Percentiles rank a stretch among this genome's conserved stretches.
Evolutionary conservation across 2,329 filamentous ascomycete species (phyloP).

Genomic region (Didymella glomerata): DNA sequence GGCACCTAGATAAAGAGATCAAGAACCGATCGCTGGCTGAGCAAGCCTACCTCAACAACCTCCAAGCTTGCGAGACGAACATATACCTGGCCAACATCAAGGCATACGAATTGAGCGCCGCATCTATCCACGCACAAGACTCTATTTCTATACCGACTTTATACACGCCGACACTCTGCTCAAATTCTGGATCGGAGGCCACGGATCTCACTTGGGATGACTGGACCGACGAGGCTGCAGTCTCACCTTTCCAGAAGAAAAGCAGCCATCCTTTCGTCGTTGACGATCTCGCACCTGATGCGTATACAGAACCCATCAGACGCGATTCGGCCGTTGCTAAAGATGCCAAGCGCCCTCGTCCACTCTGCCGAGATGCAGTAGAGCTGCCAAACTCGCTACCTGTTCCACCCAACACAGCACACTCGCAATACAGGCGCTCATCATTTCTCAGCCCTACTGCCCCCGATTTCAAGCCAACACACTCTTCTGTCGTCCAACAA

Average conservation of each 20-base stretch:
- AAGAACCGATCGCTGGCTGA: slow-evolving; percentile 44
- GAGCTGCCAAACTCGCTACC: slow-evolving; percentile 9
- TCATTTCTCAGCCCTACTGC: slow-evolving; percentile 36
- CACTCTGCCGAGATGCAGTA: slow-evolving; percentile 4
- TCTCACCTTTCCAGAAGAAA: slow-evolving; percentile 37
- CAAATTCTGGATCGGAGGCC: slow-evolving; percentile 29
- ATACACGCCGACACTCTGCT: slow-evolving; percentile 26
- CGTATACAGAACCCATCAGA: background rate
- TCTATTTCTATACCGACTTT: slow-evolving; percentile 25
- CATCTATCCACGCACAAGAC: slow-evolving; percentile 23
- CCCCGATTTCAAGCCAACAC: slow-evolving; percentile 33
- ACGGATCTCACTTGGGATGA: slow-evolving; percentile 43
- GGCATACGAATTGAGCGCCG: slow-evolving; percentile 22
- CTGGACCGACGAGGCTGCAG: slow-evolving; percentile 37
- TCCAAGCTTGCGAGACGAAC: slow-evolving; percentile 44
- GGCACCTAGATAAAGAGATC: slow-evolving; percentile 44
- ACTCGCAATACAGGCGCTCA: slow-evolving; percentile 13
- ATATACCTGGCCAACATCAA: slow-evolving; percentile 39
- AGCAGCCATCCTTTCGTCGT: slow-evolving; percentile 21
- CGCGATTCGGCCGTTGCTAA: background rate
- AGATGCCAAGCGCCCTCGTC: slow-evolving; percentile 14
- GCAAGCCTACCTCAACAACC: slow-evolving; percentile 39
- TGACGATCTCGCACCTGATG: slow-evolving; percentile 37
- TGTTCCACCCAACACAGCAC: slow-evolving; percentile 29
- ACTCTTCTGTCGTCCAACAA: background rate